These are phyloP conservation scores for Oryza meyeriana DNA, from an alignment of 176 grass and related monocot genomes.

Conservation along the genomic window DNA sequence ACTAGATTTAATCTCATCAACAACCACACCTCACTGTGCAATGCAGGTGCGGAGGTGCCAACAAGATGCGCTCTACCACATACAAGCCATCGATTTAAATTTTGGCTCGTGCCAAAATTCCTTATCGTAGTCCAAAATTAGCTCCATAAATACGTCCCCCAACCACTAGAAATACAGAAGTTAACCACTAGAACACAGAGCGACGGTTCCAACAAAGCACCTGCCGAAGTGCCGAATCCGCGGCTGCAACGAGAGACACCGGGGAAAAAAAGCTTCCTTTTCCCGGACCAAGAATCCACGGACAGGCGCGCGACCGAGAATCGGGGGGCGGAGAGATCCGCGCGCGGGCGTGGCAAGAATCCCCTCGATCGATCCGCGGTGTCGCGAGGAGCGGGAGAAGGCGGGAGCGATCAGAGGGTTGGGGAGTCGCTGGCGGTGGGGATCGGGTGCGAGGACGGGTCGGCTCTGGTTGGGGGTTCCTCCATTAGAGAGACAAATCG, in stretches of 20 bases:
- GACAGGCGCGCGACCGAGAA: not conserved
- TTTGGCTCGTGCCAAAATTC: not conserved
- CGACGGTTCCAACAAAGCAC: not conserved
- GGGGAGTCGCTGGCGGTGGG: not conserved
- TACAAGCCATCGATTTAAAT: not conserved
- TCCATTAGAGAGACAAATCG: no score
- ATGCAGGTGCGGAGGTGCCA: slow-evolving; percentile 18
- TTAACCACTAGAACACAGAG: not conserved
- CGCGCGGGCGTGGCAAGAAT: not conserved
- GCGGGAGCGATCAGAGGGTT: not conserved
- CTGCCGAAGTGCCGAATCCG: slow-evolving; percentile 21
- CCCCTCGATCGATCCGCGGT: slow-evolving; percentile 12
- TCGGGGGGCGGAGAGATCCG: no score
- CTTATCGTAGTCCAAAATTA: not conserved
- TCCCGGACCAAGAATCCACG: slow-evolving; percentile 26
- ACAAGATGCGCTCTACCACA: not conserved
- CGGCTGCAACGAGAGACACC: not conserved
- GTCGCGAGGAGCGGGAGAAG: not conserved
- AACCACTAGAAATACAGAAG: not conserved
- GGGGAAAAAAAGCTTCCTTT: not conserved
- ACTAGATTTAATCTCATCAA: not conserved
- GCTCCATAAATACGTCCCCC: not conserved
- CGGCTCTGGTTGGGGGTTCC: not conserved
- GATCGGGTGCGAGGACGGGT: not conserved
- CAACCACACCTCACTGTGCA: slow-evolving; percentile 4